These are phyloP conservation scores for Aspergillus tanneri DNA, from an alignment of 2,329 filamentous ascomycete species.

Conservation along the genomic window DNA sequence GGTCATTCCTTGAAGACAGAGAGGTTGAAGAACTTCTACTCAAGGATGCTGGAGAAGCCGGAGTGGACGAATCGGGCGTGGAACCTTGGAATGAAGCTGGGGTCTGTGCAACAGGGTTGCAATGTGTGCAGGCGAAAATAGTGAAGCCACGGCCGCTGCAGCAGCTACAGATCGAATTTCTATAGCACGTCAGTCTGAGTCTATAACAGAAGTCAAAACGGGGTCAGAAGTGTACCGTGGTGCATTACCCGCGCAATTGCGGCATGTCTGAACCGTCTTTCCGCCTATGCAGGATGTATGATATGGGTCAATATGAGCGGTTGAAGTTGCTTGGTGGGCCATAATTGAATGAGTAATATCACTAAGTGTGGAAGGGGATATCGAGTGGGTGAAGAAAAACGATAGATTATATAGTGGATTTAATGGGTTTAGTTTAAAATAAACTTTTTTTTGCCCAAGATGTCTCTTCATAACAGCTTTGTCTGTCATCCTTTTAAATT, in stretches of 20 bases:
- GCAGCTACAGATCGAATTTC: slow-evolving; percentile 26
- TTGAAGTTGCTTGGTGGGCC: slow-evolving; percentile 17
- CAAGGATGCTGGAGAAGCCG: slow-evolving; percentile 24
- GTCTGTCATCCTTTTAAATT: neutral
- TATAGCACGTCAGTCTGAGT: slow-evolving; percentile 7
- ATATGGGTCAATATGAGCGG: slow-evolving; percentile 30
- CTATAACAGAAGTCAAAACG: neutral
- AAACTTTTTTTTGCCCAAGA: neutral
- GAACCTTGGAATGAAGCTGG: slow-evolving; percentile 13
- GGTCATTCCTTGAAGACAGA: slow-evolving; percentile 22
- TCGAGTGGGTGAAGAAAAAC: too few relatives aligned
- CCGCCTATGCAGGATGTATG: slow-evolving; percentile 38
- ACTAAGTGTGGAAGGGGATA: too few relatives aligned
- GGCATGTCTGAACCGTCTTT: slow-evolving; percentile 34
- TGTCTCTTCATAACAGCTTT: neutral
- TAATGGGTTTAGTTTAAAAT: neutral
- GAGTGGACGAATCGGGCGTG: slow-evolving; percentile 17
- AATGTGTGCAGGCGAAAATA: slow-evolving; percentile 32
- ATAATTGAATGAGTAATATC: slow-evolving; percentile 15
- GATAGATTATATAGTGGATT: neutral
- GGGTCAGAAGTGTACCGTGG: slow-evolving; percentile 28
- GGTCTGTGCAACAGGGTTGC: slow-evolving; percentile 32
- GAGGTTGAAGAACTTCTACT: slow-evolving; percentile 32
- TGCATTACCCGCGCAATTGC: slow-evolving; percentile 38
- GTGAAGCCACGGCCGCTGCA: slow-evolving; percentile 34